Base-by-base conservation (phyloP, 768 basidiomycete species). In the Kockovaella imperatae region DNA sequence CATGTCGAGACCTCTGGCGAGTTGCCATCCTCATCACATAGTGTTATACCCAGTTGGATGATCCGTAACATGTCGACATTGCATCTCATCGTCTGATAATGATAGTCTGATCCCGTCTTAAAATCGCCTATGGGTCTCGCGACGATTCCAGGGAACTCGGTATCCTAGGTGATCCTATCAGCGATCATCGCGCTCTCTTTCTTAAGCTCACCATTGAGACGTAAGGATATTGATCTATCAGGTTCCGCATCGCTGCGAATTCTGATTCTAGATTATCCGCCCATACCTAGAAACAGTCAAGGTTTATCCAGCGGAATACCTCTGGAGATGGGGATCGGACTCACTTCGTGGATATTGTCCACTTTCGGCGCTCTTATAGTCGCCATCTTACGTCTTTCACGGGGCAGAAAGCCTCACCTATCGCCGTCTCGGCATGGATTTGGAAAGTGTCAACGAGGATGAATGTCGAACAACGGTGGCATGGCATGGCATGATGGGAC, bases 1-100 rank as follows among this genome's bases (percentile, higher is more conserved):
- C 95, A 99, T 45, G 91, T 95, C 25, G 86, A 85, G 29, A 83
- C 80, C 45, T 93, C 91, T 59, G 91, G 88, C 49, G 83, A 82
- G 65, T 90, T 84, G 4, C 95, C 95, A 26, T 95, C 81, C 69
- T 91, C 89, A 70, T 97, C 89, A 32, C 87, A 84, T 24, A 99
- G 76, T 5, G 95, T 95, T 56, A 99, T 79, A 4, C 95, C 95
- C 52, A 97, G 82, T 74, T 99, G 95, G 42, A 99, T 96, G 73
- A 97, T 86, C 75, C 88, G 89, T 58, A 99, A 78, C 41, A 97
- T 76, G 77, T 99, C 95, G 63, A 97, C 95, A 73, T 99, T 99
- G 75, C 91, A 95, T 52, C 95, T 83, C 86, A 99, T 93, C 2
- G 95, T 99, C 73, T 99, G 95, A 73, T 96, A 99, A 73, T 97